Base-by-base conservation (phyloP, 352 stramenopile genomes). In the Globisporangium nagaii region DNA sequence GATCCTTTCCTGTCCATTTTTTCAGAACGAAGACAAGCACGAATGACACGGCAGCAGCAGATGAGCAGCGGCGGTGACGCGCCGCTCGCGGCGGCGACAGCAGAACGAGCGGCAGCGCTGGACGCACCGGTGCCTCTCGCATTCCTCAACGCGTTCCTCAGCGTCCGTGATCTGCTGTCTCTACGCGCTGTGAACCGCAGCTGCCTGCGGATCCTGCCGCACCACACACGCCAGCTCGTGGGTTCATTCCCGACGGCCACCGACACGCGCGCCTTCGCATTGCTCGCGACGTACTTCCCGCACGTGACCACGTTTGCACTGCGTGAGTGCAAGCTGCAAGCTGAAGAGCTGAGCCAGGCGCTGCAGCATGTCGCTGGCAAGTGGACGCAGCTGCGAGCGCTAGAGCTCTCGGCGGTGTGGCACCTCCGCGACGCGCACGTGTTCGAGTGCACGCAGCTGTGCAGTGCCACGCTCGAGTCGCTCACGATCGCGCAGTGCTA, bases 401-500 rank as follows among this genome's bases (percentile, higher is more conserved):
- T 89, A 3, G 62, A 70, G 50, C 54, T 89, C 27, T 68, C 35
- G 5, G 65, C 69, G 25, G 65, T 91, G n/a, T 72, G 59, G 39
- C 63, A 75, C 25, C 62, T 84, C 27, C 70, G 58, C 20, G 78
- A 83, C 45, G 74, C 63, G 15, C 66, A 75, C 34, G 25, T 89
- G 36, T 57, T 66, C 20, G 56, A 83, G 0, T 44, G 68, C 34
- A 65, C 71, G 15, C 48, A 79, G 42, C 51, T 76, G 30, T 70
- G 50, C 32, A 17, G 27, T 13, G 6, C 59, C 8, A 62, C 57
- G 34, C 76, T 91, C 30, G 70, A 75, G 49, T 66, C 56, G 37
- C 52, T 91, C 32, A 56, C 52, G 11, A 63, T 89, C 56, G 44
- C 58, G 1, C 63, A 88, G 50, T 91, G 80, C 54, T 82, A 77